Base-by-base conservation (phyloP, 2,329 filamentous ascomycete genomes). In the Nemania serpens region DNA sequence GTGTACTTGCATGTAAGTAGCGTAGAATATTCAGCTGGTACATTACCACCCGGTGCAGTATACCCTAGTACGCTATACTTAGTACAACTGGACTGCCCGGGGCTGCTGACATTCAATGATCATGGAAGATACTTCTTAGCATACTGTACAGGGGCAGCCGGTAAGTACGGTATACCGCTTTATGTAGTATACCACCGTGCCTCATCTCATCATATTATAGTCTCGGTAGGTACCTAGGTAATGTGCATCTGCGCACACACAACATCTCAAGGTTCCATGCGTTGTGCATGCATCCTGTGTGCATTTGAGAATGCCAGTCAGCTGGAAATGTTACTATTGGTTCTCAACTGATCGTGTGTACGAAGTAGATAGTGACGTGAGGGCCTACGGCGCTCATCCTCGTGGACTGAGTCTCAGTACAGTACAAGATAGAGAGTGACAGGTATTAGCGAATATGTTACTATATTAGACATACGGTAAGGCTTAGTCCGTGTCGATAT, bases 321-420 rank as follows among this genome's bases (percentile, higher is more conserved):
- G 53, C 59, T 63, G 62, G 62, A 59, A 63, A 62, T 53, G 59
- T 48, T 66, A 39, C 47, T 48, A 70, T 69, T 68, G 64, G 68
- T 45, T 55, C 53, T 41, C 55, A 46, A 41, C 45, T 61, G 60
- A 55, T n/a, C n/a, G n/a, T n/a, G n/a, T n/a, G n/a, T n/a, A n/a
- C n/a, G n/a, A n/a, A n/a, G n/a, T 67, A 67, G 66, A 53, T 64
- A 67, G 67, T 65, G 51, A 62, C 65, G 66, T 69, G 59, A 33
- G 51, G 56, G 56, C 9, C 13, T 43, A 18, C 51, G 63, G 60
- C 43, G 11, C 4, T n/a, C n/a, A n/a, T n/a, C n/a, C n/a, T n/a
- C n/a, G n/a, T n/a, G n/a, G n/a, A n/a, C n/a, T n/a, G n/a, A n/a
- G n/a, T n/a, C n/a, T n/a, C n/a, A n/a, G n/a, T n/a, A n/a, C n/a